Evolutionary conservation across 2,329 filamentous ascomycete genomes (phyloP).

Genomic region (Alternaria ventricosa): DNA sequence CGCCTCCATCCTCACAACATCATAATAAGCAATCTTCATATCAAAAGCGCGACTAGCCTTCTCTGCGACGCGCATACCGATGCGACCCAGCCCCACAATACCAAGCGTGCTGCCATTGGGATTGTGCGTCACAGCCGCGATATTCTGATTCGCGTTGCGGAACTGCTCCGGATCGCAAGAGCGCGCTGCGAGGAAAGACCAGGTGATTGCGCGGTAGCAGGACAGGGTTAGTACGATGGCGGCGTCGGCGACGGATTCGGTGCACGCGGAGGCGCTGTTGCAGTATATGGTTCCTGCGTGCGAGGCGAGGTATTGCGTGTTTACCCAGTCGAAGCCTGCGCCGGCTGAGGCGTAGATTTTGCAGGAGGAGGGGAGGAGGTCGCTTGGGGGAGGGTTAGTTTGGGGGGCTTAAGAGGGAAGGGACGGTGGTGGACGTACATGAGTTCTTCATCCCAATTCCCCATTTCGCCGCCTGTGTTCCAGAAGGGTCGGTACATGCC

Average conservation of each 20-base stretch:
- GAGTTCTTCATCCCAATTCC: slow-evolving; percentile 66
- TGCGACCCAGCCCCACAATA: slow-evolving; percentile 72
- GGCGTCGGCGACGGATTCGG: slow-evolving; percentile 76
- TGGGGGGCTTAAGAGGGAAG: background rate
- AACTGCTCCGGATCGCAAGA: slow-evolving; percentile 57
- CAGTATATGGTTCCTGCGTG: slow-evolving; percentile 70
- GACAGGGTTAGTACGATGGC: slow-evolving; percentile 72
- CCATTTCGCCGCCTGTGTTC: slow-evolving; percentile 71
- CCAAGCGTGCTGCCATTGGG: slow-evolving; percentile 67
- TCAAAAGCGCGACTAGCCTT: slow-evolving; percentile 66
- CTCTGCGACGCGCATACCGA: slow-evolving; percentile 59
- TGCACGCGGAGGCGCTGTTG: slow-evolving; percentile 73
- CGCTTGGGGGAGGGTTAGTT: slow-evolving; percentile 7
- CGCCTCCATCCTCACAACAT: slow-evolving; percentile 60
- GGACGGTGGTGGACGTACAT: slow-evolving; percentile 45
- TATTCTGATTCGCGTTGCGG: slow-evolving; percentile 64
- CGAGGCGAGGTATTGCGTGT: slow-evolving; percentile 65
- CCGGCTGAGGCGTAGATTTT: slow-evolving; percentile 66
- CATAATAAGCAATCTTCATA: slow-evolving; percentile 71
- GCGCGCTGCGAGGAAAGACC: slow-evolving; percentile 65
- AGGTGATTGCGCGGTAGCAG: slow-evolving; percentile 71
- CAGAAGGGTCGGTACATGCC: slow-evolving; percentile 66
- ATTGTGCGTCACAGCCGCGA: slow-evolving; percentile 67
- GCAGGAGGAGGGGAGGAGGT: slow-evolving; percentile 57
- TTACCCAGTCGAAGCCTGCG: slow-evolving; percentile 69